phyloP scores from a whole-genome alignment of 768 basidiomycete genomes.

The Mycena haematopus region DNA sequence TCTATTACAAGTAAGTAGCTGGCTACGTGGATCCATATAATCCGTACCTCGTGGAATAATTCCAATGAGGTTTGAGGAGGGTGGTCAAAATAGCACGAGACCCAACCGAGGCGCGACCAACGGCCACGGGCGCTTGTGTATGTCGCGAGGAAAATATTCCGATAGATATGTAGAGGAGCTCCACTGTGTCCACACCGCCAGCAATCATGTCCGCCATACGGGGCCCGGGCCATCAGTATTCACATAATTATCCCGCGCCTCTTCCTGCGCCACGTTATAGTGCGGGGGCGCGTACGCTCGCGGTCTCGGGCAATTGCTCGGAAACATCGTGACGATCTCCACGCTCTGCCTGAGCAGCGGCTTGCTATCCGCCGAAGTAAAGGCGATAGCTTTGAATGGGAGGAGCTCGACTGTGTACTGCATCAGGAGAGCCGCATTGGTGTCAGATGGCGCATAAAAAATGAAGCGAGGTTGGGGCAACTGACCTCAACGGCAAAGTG shows the following conservation, averaged over 20 bases:
- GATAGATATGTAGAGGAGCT: neutral
- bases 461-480: neutral
- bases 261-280: conserved; percentile 23
- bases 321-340: conserved; percentile 30
- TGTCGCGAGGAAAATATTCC: no score
- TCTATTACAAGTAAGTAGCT: conserved; percentile 11
- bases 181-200: neutral
- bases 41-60: neutral
- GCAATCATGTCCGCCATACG: conserved; percentile 24
- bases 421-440: neutral
- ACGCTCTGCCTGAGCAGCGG: conserved; percentile 26
- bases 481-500: conserved; percentile 31
- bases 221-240: conserved; percentile 25
- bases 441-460: neutral
- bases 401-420: conserved; percentile 32
- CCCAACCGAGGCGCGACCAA: neutral
- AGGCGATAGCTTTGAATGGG: conserved; percentile 31
- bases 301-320: conserved; percentile 19
- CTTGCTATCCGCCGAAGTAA: conserved; percentile 10
- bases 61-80: no score
- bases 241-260: conserved; percentile 24
- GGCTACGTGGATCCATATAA: neutral
- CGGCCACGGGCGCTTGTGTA: no score
- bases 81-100: neutral
- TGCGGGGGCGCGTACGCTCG: conserved; percentile 28